Evolutionary conservation across 208 protist species (phyloP), one percentile per base, ranked within the genome.

Genomic region (Tritrichomonas musculus): DNA sequence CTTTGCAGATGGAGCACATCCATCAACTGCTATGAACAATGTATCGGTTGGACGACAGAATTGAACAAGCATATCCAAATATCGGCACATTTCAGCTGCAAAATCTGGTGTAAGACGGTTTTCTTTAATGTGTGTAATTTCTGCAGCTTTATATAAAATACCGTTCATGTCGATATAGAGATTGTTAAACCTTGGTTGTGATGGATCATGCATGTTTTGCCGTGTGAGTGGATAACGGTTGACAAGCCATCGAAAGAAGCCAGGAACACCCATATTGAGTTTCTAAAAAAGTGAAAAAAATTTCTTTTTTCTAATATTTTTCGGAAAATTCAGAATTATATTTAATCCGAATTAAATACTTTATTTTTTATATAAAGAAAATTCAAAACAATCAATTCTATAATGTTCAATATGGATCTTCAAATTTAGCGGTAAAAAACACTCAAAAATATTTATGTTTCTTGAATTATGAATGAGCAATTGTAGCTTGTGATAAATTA

Each of bases 191-290:
- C 33, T 55, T 33, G 77, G 77, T 0, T 47, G 41, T 11, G 57
- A 64, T 92, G 88, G 88, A 13, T 69, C 88, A 30, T 25, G 41
- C 36, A 92, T 50, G 30, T 47, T 73, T 64, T 36, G 5, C 11
- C 57, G 36, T 30, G 82, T 73, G 9, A 84, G 30, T 33, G 92
- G 92, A 93, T 93, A 93, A 9, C 77, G 44, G 3, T 92, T 33
- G 22, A 60, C 36, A 36, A 93, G 25, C 92, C 92, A 93, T 64
- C 92, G 9, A 25, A 53, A 93, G 50, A 93, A 93, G 13, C 55
- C 65, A 57, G 92, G 92, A 69, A 93, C 65, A 33, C 92, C 92
- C 92, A 93, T 93, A 39, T 82, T 82, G 33, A n/a, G n/a, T n/a
- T n/a, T n/a, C n/a, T n/a, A n/a, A n/a, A n/a, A n/a, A n/a, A n/a